Conservation (phyloP, 2,329 filamentous ascomycete species). For the Colletotrichum sp. region DNA sequence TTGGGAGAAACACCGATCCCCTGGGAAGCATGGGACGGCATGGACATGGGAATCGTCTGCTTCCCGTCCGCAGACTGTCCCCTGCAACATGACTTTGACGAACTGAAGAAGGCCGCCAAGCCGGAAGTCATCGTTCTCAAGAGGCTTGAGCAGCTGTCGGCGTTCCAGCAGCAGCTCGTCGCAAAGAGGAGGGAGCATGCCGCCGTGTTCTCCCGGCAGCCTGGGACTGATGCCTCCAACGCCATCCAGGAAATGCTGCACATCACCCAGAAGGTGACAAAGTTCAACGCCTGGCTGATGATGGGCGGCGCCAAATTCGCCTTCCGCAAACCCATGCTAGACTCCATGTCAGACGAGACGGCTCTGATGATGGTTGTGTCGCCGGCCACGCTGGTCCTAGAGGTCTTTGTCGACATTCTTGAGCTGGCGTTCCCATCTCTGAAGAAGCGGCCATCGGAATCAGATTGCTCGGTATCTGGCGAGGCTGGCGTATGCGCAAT, state of each 20-base stretch:
- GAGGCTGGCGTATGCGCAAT: not conserved
- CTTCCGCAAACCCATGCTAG: not conserved
- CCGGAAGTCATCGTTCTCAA: not conserved
- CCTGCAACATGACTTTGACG: not conserved
- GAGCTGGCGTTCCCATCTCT: not conserved
- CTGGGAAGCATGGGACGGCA: not conserved
- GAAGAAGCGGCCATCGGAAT: not conserved
- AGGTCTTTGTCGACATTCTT: not conserved
- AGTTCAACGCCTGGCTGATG: not conserved
- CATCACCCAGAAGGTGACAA: not conserved
- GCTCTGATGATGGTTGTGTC: constrained; percentile 4
- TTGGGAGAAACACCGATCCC: not conserved
- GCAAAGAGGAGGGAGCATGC: not conserved
- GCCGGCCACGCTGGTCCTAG: constrained; percentile 2
- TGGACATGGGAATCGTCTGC: not conserved
- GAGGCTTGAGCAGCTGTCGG: not conserved
- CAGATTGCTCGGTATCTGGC: not conserved
- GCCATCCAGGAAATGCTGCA: constrained; percentile 1
- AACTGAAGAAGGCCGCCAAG: not conserved
- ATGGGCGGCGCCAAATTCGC: not conserved
- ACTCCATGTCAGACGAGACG: constrained; percentile 6
- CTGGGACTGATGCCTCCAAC: not conserved
- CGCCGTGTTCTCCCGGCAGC: not conserved
- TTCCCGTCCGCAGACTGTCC: not conserved
- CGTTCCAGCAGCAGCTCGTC: constrained; percentile 1